These are phyloP conservation scores for Trichoderma sp. DNA, from an alignment of 2,329 filamentous ascomycete genomes.

Conservation along the genomic window DNA sequence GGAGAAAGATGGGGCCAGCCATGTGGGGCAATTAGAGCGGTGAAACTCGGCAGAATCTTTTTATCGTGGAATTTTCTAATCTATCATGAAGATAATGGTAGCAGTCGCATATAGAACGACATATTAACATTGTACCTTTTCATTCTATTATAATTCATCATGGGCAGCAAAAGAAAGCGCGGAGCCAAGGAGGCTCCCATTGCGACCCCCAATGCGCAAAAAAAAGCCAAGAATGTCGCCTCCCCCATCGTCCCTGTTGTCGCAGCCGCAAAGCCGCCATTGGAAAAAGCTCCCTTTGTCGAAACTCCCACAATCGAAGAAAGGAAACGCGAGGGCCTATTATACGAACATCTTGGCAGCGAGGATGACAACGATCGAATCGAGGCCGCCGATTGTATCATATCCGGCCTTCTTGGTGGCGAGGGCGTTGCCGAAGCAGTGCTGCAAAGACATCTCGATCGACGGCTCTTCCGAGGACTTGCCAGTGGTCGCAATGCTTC, in stretches of 20 bases:
- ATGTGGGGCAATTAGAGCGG: not conserved
- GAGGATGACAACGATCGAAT: slow-evolving; percentile 56
- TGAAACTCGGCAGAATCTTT: slow-evolving; percentile 13
- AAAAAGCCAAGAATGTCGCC: slow-evolving; percentile 34
- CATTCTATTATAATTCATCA: slow-evolving; percentile 24
- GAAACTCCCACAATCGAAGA: slow-evolving; percentile 52
- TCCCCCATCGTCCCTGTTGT: slow-evolving; percentile 23
- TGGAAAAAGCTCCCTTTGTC: slow-evolving; percentile 46
- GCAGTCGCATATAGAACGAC: not conserved
- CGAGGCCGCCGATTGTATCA: slow-evolving; percentile 55
- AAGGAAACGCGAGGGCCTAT: slow-evolving; percentile 54
- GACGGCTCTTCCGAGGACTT: slow-evolving; percentile 78
- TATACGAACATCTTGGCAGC: slow-evolving; percentile 62
- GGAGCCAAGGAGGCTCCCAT: slow-evolving; percentile 33
- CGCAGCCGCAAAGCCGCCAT: slow-evolving; percentile 27
- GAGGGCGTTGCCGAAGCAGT: slow-evolving; percentile 51
- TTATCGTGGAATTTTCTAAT: slow-evolving; percentile 21
- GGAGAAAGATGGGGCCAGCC: not conserved
- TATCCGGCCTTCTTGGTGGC: slow-evolving; percentile 52
- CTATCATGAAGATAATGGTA: not conserved
- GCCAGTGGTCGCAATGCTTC: slow-evolving; percentile 88
- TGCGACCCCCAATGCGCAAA: slow-evolving; percentile 27
- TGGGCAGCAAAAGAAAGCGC: slow-evolving; percentile 38
- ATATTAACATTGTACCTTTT: slow-evolving; percentile 3
- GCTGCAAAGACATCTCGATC: slow-evolving; percentile 58